Base-by-base conservation (phyloP, 495 filamentous ascomycete species). In the Patellaria atrata region DNA sequence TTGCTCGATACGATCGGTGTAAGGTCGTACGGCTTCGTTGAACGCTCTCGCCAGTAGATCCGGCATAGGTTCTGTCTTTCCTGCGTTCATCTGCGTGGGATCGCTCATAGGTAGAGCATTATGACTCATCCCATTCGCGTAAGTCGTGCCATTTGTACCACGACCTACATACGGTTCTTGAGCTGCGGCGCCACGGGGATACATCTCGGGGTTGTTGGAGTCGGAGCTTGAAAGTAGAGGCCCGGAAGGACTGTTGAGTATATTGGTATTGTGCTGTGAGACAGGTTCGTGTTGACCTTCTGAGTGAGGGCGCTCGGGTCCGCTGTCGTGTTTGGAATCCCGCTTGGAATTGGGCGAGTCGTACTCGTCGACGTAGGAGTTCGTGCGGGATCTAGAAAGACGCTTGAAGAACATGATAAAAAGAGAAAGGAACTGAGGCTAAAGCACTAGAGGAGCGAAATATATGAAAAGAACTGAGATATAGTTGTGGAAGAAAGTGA, bases 21-120 rank as follows among this genome's bases (percentile, higher is more conserved):
- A 62, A 7, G 63, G 63, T 24, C 57, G 47, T 33, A 65, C 46
- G 11, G 63, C 60, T 29, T 62, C 58, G 37, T 63, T 64, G 59
- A 65, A 67, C 12, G 63, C 63, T 30, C 54, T 57, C 24, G 60
- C 54, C 35, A 67, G 47, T 5, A 64, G 54, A 35, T 67, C 63
- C 7, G 63, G 63, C 27, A 56, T 54, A n/a, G 56, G 45, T 37
- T 55, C 53, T 3, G 36, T 15, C 25, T 48, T 54, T 25, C 30
- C 27, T 5, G 35, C 13, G 22, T 18, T 30, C 43, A 33, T 34
- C 12, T 22, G 41, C 30, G 40, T 30, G 20, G 35, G 41, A 8
- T 38, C 26, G 9, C 35, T 23, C 43, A 41, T 30, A 13, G 45
- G 37, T 23, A 40, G 29, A 4, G 39, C 30, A 28, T 39, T 48